Base-by-base conservation (phyloP, 1,139 yeast species). In the Saccharomyces hybrid region DNA sequence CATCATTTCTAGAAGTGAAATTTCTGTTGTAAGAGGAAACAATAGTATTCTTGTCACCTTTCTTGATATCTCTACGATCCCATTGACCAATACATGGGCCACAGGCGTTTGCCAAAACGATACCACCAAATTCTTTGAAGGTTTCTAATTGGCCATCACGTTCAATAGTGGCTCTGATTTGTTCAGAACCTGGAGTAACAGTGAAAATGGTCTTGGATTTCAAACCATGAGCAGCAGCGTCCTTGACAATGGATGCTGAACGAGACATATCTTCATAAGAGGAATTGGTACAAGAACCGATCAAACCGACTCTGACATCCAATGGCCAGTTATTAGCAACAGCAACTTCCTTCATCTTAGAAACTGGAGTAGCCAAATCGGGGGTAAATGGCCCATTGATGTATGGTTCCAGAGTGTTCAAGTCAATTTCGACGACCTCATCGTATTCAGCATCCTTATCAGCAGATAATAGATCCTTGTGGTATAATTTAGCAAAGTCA, bases 1-100 rank as follows among this genome's bases (percentile, higher is more conserved):
- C 96, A 77, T 93, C 98, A 76, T 93, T 93, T 86, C 99, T 89
- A 64, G 97, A 82, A 70, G 97, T 90, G 82, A 93, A 93, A 81
- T 93, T 93, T 86, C 98, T 89, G 93, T 93, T 93, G 87, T 88
- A 93, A 64, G 98, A 91, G 44, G 98, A 88, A 65, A 93, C 96
- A 79, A 93, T 93, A 67, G 99, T 88, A 85, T 91, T 91, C 83
- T 88, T 89, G 74, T 89, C 97, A 78, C 97, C 97, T 84, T 90
- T 93, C 81, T 88, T 82, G 74, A 91, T 83, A 74, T 93, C 98
- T 73, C 83, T 90, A 81, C 99, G 88, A 75, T 93, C 98, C 99
- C 99, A 93, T 82, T 93, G 99, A 75, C 99, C 99, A 72, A 93
- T 93, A 83, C 99, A 91, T 75, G 99, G 99, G 75, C 99, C 99